These are phyloP conservation scores for Cordyceps pruinosa DNA, from an alignment of 2,329 filamentous ascomycete species.

Conservation along the genomic window DNA sequence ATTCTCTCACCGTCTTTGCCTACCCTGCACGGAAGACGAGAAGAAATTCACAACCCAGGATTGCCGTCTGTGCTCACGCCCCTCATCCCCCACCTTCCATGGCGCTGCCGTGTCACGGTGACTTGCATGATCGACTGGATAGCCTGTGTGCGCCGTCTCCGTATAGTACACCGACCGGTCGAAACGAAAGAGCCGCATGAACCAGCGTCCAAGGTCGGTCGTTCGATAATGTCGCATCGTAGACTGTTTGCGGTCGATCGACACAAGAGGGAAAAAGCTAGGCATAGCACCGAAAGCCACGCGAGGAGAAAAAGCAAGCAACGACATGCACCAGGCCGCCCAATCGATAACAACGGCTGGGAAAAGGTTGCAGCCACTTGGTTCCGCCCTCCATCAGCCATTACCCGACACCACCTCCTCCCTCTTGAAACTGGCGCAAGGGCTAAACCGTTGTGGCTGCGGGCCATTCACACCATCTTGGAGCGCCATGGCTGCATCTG, in stretches of 20 bases:
- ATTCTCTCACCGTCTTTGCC: conserved; percentile 1
- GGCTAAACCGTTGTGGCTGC: conserved; percentile 9
- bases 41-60: background rate
- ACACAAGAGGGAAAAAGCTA: background rate
- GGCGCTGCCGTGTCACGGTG: background rate
- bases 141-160: background rate
- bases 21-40: conserved; percentile 5
- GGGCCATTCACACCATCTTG: conserved; percentile 10
- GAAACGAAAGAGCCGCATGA: background rate
- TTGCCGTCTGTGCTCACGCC: background rate
- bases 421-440: background rate
- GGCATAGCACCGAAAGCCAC: background rate
- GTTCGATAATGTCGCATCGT: background rate
- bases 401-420: background rate
- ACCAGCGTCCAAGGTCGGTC: background rate
- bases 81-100: background rate
- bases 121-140: conserved; percentile 9
- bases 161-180: background rate
- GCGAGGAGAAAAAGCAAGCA: conserved; percentile 3
- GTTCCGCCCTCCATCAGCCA: background rate
- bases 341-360: background rate
- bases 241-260: background rate
- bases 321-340: background rate
- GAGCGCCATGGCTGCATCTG: background rate
- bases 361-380: background rate